Evolutionary conservation across 805 yeast species (phyloP).

Genomic region (Ogataea zsoltii): DNA sequence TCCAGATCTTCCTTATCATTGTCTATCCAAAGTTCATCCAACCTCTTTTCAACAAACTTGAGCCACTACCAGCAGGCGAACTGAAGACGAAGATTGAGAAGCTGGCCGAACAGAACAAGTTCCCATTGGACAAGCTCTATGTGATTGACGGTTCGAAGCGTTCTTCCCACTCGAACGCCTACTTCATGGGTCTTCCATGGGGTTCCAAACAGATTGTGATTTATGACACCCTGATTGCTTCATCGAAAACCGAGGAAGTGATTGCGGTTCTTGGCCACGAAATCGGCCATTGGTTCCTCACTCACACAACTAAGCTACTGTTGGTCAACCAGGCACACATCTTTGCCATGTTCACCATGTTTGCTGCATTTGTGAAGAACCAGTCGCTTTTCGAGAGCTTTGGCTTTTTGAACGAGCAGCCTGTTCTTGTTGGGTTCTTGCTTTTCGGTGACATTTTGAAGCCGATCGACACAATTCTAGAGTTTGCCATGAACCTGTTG

Average conservation of each 20-base stretch:
- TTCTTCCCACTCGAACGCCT: constrained; percentile 95
- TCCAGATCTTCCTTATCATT: constrained; percentile 74
- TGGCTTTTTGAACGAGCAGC: constrained; percentile 69
- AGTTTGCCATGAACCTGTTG: constrained; percentile 65
- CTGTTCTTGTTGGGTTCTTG: constrained; percentile 78
- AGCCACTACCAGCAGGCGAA: constrained; percentile 89
- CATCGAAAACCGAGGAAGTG: constrained; percentile 73
- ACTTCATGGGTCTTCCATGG: constrained; percentile 96
- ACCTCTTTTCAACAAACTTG: constrained; percentile 89
- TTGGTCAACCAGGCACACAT: constrained; percentile 63
- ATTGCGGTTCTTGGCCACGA: constrained; percentile 98
- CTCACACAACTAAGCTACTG: constrained; percentile 81
- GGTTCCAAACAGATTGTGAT: constrained; percentile 88
- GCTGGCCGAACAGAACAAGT: constrained; percentile 70
- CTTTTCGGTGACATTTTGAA: constrained; percentile 75
- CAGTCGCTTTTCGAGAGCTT: constrained; percentile 73
- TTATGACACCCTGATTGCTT: constrained; percentile 85
- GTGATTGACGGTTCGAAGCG: constrained; percentile 97
- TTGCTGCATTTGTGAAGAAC: constrained; percentile 80
- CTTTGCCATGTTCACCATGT: constrained; percentile 65
- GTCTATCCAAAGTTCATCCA: constrained; percentile 82
- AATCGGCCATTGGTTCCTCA: constrained; percentile 95
- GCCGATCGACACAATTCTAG: constrained; percentile 71
- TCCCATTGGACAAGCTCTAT: constrained; percentile 83
- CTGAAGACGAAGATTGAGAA: constrained; percentile 78